Evolutionary conservation across 2,329 filamentous ascomycete species (phyloP).

Genomic region (Tolypocladium tropicale): DNA sequence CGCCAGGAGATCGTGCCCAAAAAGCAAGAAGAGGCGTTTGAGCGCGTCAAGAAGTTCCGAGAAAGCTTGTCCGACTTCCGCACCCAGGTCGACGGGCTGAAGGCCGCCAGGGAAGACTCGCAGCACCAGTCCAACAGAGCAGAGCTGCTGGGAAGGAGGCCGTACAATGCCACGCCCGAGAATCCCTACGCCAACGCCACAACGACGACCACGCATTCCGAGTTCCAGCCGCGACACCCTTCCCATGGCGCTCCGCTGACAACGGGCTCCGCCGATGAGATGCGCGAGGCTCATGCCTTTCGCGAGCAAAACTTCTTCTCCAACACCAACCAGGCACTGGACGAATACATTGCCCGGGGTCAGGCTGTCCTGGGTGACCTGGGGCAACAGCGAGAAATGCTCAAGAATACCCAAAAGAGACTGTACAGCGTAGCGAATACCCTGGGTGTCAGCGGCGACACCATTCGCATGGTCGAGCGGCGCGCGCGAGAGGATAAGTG

Average conservation of each 20-base stretch:
- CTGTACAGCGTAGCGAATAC: slow-evolving; percentile 93
- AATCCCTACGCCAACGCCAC: slow-evolving; percentile 72
- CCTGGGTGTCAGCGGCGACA: slow-evolving; percentile 85
- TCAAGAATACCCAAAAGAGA: slow-evolving; percentile 87
- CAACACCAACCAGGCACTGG: slow-evolving; percentile 72
- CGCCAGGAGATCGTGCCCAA: slow-evolving; percentile 82
- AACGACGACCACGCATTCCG: slow-evolving; percentile 17
- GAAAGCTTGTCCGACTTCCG: slow-evolving; percentile 73
- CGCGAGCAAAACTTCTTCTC: slow-evolving; percentile 83
- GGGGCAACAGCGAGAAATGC: slow-evolving; percentile 80
- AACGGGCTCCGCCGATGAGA: slow-evolving; percentile 48
- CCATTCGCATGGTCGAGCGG: slow-evolving; percentile 91
- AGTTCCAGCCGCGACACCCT: slow-evolving; percentile 31
- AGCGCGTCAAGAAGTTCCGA: slow-evolving; percentile 78
- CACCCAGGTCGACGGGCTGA: slow-evolving; percentile 65
- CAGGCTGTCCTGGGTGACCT: slow-evolving; percentile 84
- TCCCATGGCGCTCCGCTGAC: slow-evolving; percentile 21
- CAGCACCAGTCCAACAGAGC: slow-evolving; percentile 55
- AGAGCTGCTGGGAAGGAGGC: slow-evolving; percentile 77
- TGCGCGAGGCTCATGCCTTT: slow-evolving; percentile 71
- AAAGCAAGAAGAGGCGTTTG: slow-evolving; percentile 84
- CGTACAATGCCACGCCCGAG: slow-evolving; percentile 73
- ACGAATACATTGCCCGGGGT: slow-evolving; percentile 88
- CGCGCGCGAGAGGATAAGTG: slow-evolving; percentile 92
- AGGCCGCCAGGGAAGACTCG: slow-evolving; percentile 66